A percentile compares a stretch with the other conserved stretches of the same genome.
phyloP scores from a whole-genome alignment of 2,329 filamentous ascomycete genomes.

The Calonectria crousiana region DNA sequence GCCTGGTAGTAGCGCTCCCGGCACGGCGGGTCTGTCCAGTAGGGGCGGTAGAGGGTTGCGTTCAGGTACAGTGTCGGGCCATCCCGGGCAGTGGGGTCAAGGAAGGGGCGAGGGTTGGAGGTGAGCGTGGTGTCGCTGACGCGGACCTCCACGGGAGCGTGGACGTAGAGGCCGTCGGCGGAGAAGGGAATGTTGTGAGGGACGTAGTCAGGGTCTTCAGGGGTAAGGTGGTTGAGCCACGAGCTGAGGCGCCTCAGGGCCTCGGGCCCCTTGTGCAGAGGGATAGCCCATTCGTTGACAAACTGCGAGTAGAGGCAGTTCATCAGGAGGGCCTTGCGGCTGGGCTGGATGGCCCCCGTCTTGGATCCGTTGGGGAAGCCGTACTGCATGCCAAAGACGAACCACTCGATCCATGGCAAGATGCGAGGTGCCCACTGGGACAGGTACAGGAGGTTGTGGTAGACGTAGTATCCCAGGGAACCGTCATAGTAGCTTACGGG shows the following conservation, averaged over 20 bases:
- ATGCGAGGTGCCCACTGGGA: constrained; percentile 82
- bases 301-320: constrained; percentile 99
- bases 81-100: constrained; percentile 78
- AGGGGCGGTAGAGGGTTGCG: constrained; percentile 88
- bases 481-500: constrained; percentile 84
- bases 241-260: constrained; percentile 84
- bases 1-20: constrained; percentile 84
- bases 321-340: constrained; percentile 86
- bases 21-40: constrained; percentile 82
- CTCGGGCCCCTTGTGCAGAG: constrained; percentile 87
- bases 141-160: constrained; percentile 93
- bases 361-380: constrained; percentile 80
- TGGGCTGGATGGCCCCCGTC: constrained; percentile 83
- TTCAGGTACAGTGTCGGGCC: constrained; percentile 89
- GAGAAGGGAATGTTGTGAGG: constrained; percentile 81
- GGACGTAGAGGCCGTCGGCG: constrained; percentile 83
- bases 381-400: constrained; percentile 98
- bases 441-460: constrained; percentile 89
- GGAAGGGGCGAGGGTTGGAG: constrained; percentile 54
- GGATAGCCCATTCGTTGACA: constrained; percentile 98
- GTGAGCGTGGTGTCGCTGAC: constrained; percentile 75
- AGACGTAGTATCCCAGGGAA: constrained; percentile 85
- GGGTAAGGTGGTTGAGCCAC: constrained; percentile 78
- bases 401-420: constrained; percentile 92
- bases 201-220: constrained; percentile 74